Percentiles rank a stretch among this genome's conserved stretches.
These are phyloP conservation scores for Botrytis pseudocinerea DNA, from an alignment of 2,329 filamentous ascomycete genomes.

Conservation along the genomic window DNA sequence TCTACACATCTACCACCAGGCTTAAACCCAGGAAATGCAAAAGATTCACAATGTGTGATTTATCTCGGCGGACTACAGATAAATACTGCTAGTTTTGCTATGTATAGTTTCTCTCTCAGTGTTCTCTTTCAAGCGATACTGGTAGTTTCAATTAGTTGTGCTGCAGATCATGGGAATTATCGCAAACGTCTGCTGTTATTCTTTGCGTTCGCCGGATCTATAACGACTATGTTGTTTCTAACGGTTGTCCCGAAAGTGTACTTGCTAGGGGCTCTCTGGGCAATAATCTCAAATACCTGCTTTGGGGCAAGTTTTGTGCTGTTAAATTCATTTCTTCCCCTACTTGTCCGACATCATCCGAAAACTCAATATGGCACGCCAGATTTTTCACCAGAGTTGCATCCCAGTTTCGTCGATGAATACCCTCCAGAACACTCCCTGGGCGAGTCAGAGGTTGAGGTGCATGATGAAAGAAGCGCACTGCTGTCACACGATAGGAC, in stretches of 20 bases:
- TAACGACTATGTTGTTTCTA: slow-evolving; percentile 86
- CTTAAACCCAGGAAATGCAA: slow-evolving; percentile 28
- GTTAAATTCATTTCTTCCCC: slow-evolving; percentile 89
- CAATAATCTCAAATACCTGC: slow-evolving; percentile 88
- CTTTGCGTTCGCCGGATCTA: slow-evolving; percentile 82
- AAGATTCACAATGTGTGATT: slow-evolving; percentile 73
- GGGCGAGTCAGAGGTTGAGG: slow-evolving; percentile 24
- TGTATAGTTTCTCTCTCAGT: slow-evolving; percentile 96
- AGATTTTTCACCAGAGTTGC: slow-evolving; percentile 34
- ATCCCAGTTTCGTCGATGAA: slow-evolving; percentile 29
- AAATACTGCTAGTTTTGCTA: slow-evolving; percentile 95
- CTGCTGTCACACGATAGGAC: slow-evolving; percentile 42
- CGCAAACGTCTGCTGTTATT: slow-evolving; percentile 81
- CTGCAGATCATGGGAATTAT: slow-evolving; percentile 90
- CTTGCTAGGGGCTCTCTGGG: slow-evolving; percentile 76
- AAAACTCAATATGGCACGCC: slow-evolving; percentile 37
- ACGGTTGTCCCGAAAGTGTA: slow-evolving; percentile 75
- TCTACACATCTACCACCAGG: slow-evolving; percentile 31
- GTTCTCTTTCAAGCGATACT: slow-evolving; percentile 86
- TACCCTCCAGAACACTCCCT: slow-evolving; percentile 27
- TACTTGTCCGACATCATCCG: slow-evolving; percentile 83
- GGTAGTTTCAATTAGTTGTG: slow-evolving; percentile 94
- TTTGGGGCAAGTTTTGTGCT: slow-evolving; percentile 95
- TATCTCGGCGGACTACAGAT: slow-evolving; percentile 79
- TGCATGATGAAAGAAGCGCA: slow-evolving; percentile 49